Percentiles rank a stretch among this genome's conserved stretches.
Evolutionary conservation across 1,139 yeast species (phyloP).

Genomic region (Hyphopichia pseudoburtonii): DNA sequence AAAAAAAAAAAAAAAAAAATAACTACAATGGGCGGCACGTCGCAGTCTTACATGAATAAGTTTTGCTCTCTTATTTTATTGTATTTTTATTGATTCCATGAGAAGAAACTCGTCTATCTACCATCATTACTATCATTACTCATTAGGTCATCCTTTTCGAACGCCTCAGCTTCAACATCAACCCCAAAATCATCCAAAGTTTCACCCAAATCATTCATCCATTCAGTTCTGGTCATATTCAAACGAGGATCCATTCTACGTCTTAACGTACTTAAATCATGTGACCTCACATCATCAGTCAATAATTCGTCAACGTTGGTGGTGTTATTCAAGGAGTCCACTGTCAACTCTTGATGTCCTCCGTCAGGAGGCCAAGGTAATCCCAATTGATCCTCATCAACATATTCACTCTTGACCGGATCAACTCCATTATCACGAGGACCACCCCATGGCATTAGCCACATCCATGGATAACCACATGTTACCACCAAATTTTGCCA

Average conservation of each 20-base stretch:
- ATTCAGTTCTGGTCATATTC: constrained; percentile 42
- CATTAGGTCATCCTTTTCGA: not conserved
- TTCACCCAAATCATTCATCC: constrained; percentile 85
- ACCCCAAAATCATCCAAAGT: constrained; percentile 83
- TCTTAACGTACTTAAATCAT: constrained; percentile 20
- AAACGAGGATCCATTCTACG: constrained; percentile 29
- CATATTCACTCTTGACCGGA: constrained; percentile 55
- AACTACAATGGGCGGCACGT: too few relatives aligned
- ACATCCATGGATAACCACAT: constrained; percentile 60
- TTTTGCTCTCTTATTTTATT: too few relatives aligned
- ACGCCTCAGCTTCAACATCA: constrained; percentile 62
- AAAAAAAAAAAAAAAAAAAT: too few relatives aligned
- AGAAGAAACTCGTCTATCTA: not conserved
- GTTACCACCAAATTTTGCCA: constrained; percentile 50
- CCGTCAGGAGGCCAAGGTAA: constrained; percentile 93
- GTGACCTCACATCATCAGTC: constrained; percentile 16
- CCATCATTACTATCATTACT: not conserved
- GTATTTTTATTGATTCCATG: too few relatives aligned
- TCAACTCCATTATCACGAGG: constrained; percentile 47
- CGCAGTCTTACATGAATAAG: too few relatives aligned
- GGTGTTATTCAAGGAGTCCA: constrained; percentile 12
- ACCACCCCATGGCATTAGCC: constrained; percentile 69
- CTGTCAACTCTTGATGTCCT: constrained; percentile 41
- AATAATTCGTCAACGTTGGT: constrained; percentile 18
- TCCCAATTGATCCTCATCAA: constrained; percentile 57